These are phyloP conservation scores for Aechmea fasciata DNA, from an alignment of 176 grass and related monocot genomes.

Conservation along the genomic window DNA sequence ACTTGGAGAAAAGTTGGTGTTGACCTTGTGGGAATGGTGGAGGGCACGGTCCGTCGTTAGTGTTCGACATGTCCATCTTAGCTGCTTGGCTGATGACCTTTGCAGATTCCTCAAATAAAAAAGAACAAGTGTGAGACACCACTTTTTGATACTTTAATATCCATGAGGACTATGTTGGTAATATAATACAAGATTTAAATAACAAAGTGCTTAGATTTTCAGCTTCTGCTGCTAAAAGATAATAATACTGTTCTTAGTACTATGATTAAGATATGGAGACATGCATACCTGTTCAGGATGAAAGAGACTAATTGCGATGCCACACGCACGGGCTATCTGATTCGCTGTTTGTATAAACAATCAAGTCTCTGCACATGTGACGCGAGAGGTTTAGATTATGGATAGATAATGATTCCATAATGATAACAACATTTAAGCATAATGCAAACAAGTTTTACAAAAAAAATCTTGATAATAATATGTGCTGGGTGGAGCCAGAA, in stretches of 20 bases:
- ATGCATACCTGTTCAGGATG: neutral
- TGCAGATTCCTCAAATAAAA: neutral
- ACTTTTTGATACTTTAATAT: neutral
- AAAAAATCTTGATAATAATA: too few species aligned
- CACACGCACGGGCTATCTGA: too few species aligned
- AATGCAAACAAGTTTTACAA: too few species aligned
- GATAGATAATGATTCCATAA: too few species aligned
- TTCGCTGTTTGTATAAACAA: too few species aligned
- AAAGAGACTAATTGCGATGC: neutral
- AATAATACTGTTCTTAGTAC: neutral
- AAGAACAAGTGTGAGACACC: neutral
- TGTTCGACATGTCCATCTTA: neutral
- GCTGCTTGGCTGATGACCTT: neutral
- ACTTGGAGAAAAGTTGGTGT: neutral
- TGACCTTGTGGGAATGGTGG: conserved; percentile 10
- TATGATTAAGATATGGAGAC: neutral
- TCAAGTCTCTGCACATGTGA: too few species aligned
- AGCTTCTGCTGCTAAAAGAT: neutral
- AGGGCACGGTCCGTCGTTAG: conserved; percentile 10
- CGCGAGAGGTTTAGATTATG: too few species aligned
- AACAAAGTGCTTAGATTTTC: neutral
- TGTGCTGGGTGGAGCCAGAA: too few species aligned
- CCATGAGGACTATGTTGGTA: neutral
- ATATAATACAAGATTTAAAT: neutral
- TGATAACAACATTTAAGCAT: too few species aligned